Percentiles rank a stretch among this genome's conserved stretches.
These are phyloP conservation scores for Penstemon barbatus DNA, from an alignment of 257 asterid genomes.

Conservation along the genomic window DNA sequence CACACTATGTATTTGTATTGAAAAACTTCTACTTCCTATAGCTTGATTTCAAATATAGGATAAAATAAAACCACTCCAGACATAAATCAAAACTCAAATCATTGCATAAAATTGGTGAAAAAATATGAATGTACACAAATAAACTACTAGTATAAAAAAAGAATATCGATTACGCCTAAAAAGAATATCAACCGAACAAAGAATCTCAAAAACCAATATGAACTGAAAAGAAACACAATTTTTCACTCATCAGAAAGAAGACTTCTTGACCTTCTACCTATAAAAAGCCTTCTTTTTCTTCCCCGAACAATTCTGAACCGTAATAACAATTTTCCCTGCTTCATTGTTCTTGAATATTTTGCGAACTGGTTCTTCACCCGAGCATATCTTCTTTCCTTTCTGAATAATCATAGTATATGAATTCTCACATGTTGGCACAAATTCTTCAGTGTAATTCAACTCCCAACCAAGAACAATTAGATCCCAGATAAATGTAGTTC, in stretches of 20 bases:
- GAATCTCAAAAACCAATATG: conserved; percentile 25
- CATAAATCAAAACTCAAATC: conserved; percentile 2
- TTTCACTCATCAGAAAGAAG: conserved; percentile 38
- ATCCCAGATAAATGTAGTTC: conserved; percentile 72
- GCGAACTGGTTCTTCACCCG: conserved; percentile 48
- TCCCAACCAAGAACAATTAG: conserved; percentile 63
- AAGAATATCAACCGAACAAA: conserved; percentile 33
- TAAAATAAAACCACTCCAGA: background rate
- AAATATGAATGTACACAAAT: too few relatives aligned
- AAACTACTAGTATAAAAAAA: background rate
- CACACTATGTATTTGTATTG: too few relatives aligned
- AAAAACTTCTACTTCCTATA: too few relatives aligned
- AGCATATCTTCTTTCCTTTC: conserved; percentile 56
- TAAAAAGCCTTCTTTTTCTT: conserved; percentile 73
- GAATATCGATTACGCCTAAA: conserved; percentile 13
- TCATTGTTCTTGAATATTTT: conserved; percentile 69
- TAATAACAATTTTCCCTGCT: conserved; percentile 61
- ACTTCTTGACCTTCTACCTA: conserved; percentile 59
- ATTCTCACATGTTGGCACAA: conserved; percentile 58
- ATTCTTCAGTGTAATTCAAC: conserved; percentile 72
- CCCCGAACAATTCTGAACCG: conserved; percentile 55
- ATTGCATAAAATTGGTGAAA: background rate
- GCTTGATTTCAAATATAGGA: too few relatives aligned
- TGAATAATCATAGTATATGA: conserved; percentile 72
- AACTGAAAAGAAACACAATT: background rate